Evolutionary conservation across 208 protist genomes (phyloP), one percentile per base, ranked within the genome.

Genomic region (Trypanosoma conorhini): DNA sequence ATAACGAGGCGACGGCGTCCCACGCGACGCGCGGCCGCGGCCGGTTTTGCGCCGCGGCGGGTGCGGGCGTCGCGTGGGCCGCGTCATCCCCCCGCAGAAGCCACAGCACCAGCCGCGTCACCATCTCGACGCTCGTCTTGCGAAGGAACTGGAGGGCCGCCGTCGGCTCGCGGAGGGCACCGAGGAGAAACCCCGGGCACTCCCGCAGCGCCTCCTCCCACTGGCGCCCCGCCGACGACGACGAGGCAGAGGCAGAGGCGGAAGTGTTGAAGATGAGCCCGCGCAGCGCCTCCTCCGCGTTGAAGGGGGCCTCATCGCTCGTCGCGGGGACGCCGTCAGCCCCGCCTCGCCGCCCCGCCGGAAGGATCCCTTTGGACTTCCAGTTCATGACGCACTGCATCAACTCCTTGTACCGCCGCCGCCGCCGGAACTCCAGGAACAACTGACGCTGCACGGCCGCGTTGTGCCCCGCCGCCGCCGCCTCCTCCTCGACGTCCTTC

Each of bases 341-440:
- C 28, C 42, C 66, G 5, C 52, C 26, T 19, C 22, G 22, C 24
- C 44, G 40, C 38, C n/a, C 35, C 12, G 46, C 9, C 15, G 72
- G 72, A 50, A 77, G 51, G 33, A 80, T 51, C 13, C 72, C 74
- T 69, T 82, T 80, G 1, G 74, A 78, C 55, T 82, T 76, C 89
- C 89, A 94, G 64, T 92, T 88, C n/a, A 79, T 71, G 24, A 86
- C 67, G 76, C 89, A 94, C 76, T 91, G 81, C 42, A 87, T 67
- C 1, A 76, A 38, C 26, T 74, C 67, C 26, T 56, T 64, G 51
- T 66, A 73, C 42, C 60, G 55, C 10, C 52, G 35, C 24, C 74
- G 62, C 13, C 67, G 52, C 26, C 64, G 59, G 24, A 79, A 57
- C 50, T 79, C 74, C 22, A 62, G 26, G 51, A 79, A 79, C 9